Conservation (phyloP, 495 filamentous ascomycete species). For the Bryoglossum gracile region DNA sequence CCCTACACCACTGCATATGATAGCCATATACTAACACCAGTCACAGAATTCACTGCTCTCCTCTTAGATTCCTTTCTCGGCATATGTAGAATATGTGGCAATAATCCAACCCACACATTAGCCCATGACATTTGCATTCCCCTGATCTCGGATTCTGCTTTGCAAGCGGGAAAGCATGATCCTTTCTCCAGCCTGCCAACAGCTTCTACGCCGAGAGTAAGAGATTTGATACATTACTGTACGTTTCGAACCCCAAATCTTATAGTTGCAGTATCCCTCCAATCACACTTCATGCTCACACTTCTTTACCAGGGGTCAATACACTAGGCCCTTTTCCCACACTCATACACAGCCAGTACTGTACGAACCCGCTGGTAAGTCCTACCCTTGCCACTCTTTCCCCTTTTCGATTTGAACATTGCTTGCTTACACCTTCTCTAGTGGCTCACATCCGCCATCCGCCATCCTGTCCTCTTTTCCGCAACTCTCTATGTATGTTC, state of each 20-base stretch:
- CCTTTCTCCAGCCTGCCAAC: constrained; percentile 10
- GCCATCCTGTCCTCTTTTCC: constrained; percentile 13
- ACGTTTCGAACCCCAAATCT: too few species aligned
- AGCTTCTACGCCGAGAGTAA: constrained; percentile 1
- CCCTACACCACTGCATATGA: neutral
- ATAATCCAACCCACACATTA: neutral
- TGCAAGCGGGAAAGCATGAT: constrained; percentile 7
- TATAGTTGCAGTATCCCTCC: neutral
- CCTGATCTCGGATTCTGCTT: neutral
- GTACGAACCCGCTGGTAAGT: constrained; percentile 20
- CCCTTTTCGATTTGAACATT: too few species aligned
- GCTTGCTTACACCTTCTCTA: too few species aligned
- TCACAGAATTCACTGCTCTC: constrained; percentile 8
- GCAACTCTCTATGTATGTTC: constrained; percentile 15
- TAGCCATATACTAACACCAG: too few species aligned
- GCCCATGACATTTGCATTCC: neutral
- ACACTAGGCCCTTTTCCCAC: constrained; percentile 13
- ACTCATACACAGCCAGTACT: constrained; percentile 18
- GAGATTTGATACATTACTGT: constrained; percentile 12
- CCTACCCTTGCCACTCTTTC: too few species aligned
- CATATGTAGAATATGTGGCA: constrained; percentile 16
- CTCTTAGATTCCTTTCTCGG: constrained; percentile 7
- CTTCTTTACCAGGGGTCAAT: constrained; percentile 4
- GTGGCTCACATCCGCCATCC: constrained; percentile 12
- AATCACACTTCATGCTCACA: neutral